phyloP scores from a whole-genome alignment of 129 eudicot genomes.

The Daucus carota region DH1_v3.0 NC_030389.2:42499501-42500000 shows the following conservation, averaged over 20 bases:
- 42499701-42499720: too few relatives aligned
- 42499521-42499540: too few relatives aligned
- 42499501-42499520: too few relatives aligned
- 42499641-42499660: too few relatives aligned
- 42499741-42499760: neutral
- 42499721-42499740: neutral
- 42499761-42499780: conserved; percentile 15
- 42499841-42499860: too few relatives aligned
- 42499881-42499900: neutral
- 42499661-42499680: too few relatives aligned
- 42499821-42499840: conserved; percentile 16
- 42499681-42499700: too few relatives aligned
- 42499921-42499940: neutral
- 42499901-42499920: neutral
- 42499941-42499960: neutral
- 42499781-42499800: conserved; percentile 73
- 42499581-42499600: too few relatives aligned
- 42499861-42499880: neutral
- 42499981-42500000: neutral
- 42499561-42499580: too few relatives aligned
- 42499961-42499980: neutral
- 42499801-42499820: conserved; percentile 39
- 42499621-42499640: neutral
- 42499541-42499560: too few relatives aligned
- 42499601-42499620: conserved; percentile 12